Evolutionary conservation across 495 filamentous ascomycete species (phyloP).

Genomic region (Neurospora tetrasperma): DNA sequence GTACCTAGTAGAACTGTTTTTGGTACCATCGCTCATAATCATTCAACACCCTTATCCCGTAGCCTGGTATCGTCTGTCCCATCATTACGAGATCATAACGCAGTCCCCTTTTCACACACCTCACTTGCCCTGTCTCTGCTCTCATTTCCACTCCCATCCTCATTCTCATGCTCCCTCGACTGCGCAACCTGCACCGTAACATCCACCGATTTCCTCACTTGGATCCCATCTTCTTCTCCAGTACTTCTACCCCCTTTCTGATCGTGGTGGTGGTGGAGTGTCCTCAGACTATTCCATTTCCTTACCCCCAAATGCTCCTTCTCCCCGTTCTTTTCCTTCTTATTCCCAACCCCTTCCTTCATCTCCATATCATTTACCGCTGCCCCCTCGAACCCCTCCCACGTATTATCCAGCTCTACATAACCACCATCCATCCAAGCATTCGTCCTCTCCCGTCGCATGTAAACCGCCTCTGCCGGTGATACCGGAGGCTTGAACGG

Average conservation of each 20-base stretch:
- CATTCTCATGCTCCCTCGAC: not conserved
- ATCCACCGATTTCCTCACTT: not conserved
- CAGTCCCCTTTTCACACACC: not conserved
- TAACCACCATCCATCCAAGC: conserved; percentile 8
- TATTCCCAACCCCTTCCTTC: conserved; percentile 4
- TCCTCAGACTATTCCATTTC: not conserved
- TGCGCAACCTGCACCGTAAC: not conserved
- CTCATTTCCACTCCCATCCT: not conserved
- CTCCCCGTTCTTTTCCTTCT: not conserved
- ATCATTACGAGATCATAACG: not conserved
- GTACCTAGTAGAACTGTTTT: not conserved
- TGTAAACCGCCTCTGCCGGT: not conserved
- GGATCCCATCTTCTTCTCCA: not conserved
- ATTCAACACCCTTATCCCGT: not conserved
- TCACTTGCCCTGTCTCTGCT: not conserved
- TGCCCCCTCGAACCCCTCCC: not conserved
- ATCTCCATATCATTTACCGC: conserved; percentile 15
- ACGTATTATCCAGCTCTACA: conserved; percentile 16
- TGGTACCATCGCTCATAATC: not conserved
- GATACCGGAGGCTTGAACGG: conserved; percentile 6
- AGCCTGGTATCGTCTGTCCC: not conserved
- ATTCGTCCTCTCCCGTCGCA: not conserved
- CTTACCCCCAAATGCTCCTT: not conserved
- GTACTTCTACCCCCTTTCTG: not conserved
- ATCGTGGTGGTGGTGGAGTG: not conserved